Evolutionary conservation across 305 asterid genomes (phyloP).

Genomic region (Fraxinus sp.): DNA sequence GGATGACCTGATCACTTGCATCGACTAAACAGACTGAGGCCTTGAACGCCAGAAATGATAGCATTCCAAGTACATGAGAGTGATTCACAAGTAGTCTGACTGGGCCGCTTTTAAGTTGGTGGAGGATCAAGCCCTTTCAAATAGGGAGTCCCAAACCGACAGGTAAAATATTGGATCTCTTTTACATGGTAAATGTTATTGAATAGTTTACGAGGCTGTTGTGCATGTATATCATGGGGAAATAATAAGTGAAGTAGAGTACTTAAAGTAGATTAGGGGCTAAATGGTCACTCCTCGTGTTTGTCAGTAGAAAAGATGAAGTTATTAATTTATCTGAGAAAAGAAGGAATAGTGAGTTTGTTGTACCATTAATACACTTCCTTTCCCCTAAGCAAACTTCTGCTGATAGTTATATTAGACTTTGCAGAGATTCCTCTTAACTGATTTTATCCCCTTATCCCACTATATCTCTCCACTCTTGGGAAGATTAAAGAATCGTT

Average conservation of each 20-base stretch:
- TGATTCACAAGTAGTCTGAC: constrained; percentile 45
- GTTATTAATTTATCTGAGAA: background rate
- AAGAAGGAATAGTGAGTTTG: background rate
- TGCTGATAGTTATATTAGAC: background rate
- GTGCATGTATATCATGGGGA: background rate
- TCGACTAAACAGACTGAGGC: constrained; percentile 27
- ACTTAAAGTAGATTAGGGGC: background rate
- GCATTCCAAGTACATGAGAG: constrained; percentile 31
- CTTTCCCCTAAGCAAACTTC: background rate
- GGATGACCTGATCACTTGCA: constrained; percentile 33
- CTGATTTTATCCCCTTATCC: background rate
- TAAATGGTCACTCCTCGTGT: background rate
- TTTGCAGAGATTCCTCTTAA: background rate
- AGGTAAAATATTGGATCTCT: constrained; percentile 37
- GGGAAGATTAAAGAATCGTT: background rate
- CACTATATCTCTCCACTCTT: background rate
- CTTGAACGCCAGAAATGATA: constrained; percentile 25
- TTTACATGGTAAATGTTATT: background rate
- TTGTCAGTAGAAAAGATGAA: background rate
- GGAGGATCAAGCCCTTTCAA: constrained; percentile 56
- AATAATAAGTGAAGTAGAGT: background rate
- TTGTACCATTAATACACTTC: background rate
- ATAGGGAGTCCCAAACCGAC: constrained; percentile 59
- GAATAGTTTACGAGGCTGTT: background rate
- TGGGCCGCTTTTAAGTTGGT: constrained; percentile 65